Base-by-base conservation (phyloP, 2,329 filamentous ascomycete genomes). In the Diaporthe sp. region DNA sequence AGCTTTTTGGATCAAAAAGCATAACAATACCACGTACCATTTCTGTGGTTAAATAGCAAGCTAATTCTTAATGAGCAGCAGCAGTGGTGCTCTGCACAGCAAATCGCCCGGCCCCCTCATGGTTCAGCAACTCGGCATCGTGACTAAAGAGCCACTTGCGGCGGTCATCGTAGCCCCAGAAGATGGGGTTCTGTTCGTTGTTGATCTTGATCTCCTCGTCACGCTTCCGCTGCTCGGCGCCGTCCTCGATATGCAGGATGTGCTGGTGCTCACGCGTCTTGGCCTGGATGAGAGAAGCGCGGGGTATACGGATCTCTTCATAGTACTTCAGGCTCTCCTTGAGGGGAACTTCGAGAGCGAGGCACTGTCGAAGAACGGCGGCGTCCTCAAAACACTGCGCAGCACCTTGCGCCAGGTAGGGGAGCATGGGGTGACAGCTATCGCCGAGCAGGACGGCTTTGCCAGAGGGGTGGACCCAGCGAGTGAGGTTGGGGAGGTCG, bases 341-440 rank as follows among this genome's bases (percentile, higher is more conserved):
- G n/a, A 62, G 37, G 25, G 71, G 39, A 4, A 76, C n/a, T 25
- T 57, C 58, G 10, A 73, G 67, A n/a, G 55, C n/a, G 0, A 81
- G 75, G 60, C 77, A 78, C 10, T 79, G 78, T 13, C 79, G 76
- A 9, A 80, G 76, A 9, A 77, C 76, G n/a, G 83, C 86, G 1
- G 83, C 86, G 73, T 88, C 86, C 77, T 89, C 86, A 7, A 85
- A 83, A 0, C 85, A 83, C 78, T 86, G 85, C 3, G 85, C 85
- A 1, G 86, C 86, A 6, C 87, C 87, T 76, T 87, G 86, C 0
- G 87, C 87, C 34, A 88, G 81, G 75, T 89, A 88, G 0, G 87
- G 87, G 6, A 89, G 83, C 80, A 87, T 88, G 0, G 86, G 86
- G 78, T 88, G 86, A 74, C 84, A 85, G 17, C 83, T 80, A 73